Evolutionary conservation across 768 basidiomycete species (phyloP).

Genomic region (Trametes meyenii): DNA sequence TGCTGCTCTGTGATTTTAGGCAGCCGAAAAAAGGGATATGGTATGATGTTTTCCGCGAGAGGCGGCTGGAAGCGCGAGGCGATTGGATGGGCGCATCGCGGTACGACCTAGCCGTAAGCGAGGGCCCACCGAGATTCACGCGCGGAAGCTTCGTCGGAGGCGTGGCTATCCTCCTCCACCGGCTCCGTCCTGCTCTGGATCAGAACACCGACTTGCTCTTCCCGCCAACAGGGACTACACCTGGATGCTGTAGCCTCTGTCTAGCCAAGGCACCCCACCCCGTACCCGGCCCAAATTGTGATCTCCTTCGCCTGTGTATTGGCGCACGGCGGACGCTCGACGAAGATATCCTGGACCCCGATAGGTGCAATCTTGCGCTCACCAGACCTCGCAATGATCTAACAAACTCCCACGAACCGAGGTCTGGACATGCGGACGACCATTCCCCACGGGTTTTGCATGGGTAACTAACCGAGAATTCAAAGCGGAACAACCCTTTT

Average conservation of each 20-base stretch:
- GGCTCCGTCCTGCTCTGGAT: constrained; percentile 15
- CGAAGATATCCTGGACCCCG: not conserved
- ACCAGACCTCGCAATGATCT: not conserved
- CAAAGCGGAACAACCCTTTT: constrained; percentile 11
- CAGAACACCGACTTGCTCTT: constrained; percentile 1
- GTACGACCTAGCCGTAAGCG: constrained; percentile 16
- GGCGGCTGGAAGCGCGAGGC: constrained; percentile 6
- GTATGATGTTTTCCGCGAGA: constrained; percentile 16
- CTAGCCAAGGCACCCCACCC: constrained; percentile 15
- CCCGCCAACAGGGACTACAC: not conserved
- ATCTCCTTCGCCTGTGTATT: not conserved
- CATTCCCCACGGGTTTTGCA: not conserved
- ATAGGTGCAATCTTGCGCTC: not conserved
- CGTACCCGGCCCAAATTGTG: not conserved
- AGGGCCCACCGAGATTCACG: constrained; percentile 24
- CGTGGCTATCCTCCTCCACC: constrained; percentile 22
- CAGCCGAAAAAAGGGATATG: constrained; percentile 3
- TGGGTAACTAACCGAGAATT: constrained; percentile 10
- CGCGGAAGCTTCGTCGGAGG: constrained; percentile 17
- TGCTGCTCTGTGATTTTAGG: constrained; percentile 5
- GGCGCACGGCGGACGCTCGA: too few relatives aligned
- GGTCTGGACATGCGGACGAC: not conserved
- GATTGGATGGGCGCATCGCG: constrained; percentile 16
- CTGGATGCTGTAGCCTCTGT: constrained; percentile 6
- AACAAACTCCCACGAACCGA: constrained; percentile 7